Conservation (phyloP, 257 asterid genomes). For the Dorcoceras hygrometricum region DNA sequence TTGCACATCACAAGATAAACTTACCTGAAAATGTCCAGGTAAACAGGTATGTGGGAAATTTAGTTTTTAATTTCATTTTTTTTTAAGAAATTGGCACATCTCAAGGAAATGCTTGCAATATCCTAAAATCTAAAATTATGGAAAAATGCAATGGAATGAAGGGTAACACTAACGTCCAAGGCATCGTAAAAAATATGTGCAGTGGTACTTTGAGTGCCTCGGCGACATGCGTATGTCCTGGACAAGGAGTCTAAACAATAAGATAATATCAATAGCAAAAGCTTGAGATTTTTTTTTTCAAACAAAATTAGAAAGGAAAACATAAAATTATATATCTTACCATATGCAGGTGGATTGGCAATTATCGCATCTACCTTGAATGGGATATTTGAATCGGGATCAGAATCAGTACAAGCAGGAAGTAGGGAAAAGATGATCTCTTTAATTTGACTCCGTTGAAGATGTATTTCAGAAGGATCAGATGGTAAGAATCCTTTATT, state of each 20-base stretch:
- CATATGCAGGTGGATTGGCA: constrained; percentile 96
- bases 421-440: constrained; percentile 73
- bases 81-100: background rate
- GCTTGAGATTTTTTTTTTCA: background rate
- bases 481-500: constrained; percentile 97
- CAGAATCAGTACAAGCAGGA: constrained; percentile 68
- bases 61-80: background rate
- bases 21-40: too few species aligned
- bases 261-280: constrained; percentile 10
- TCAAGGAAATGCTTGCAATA: background rate
- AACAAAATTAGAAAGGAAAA: background rate
- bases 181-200: constrained; percentile 92
- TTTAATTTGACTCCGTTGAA: constrained; percentile 75
- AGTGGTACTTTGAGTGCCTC: constrained; percentile 81
- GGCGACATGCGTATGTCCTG: constrained; percentile 91
- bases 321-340: constrained; percentile 34
- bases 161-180: constrained; percentile 80
- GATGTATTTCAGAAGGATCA: constrained; percentile 79
- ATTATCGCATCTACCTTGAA: constrained; percentile 78
- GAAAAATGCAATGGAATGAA: background rate
- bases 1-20: background rate
- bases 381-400: constrained; percentile 56
- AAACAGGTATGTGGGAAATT: background rate
- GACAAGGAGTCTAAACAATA: constrained; percentile 18
- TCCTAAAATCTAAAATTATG: background rate